Percentiles rank a stretch among this genome's conserved stretches.
Conservation (phyloP, 139 green algal species). For the Gonium pectorale region DNA sequence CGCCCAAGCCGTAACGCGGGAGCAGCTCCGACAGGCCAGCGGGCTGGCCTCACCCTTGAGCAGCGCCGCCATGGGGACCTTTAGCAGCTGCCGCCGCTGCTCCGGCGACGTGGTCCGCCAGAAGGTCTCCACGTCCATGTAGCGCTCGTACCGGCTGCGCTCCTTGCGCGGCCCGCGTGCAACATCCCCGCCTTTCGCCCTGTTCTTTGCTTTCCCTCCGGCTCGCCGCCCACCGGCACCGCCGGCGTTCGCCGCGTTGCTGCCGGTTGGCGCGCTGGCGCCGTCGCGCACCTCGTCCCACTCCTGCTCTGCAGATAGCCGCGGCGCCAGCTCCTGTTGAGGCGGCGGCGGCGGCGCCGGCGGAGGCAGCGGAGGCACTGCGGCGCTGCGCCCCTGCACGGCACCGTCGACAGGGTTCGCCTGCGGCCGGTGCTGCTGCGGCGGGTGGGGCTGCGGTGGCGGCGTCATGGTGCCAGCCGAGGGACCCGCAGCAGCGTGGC, state of each 20-base stretch:
- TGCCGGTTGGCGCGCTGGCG: background rate
- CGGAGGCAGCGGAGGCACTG: background rate
- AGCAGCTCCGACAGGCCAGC: background rate
- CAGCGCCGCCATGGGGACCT: constrained; percentile 64
- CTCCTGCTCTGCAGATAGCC: constrained; percentile 64
- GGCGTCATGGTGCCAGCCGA: constrained; percentile 8
- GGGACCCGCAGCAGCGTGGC: background rate
- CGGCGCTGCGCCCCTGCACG: background rate
- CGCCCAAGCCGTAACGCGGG: no score
- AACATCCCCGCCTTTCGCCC: constrained; percentile 29
- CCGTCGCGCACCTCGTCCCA: constrained; percentile 54
- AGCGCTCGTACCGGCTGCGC: constrained; percentile 56
- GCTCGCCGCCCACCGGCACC: background rate
- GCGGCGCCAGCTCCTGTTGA: constrained; percentile 23
- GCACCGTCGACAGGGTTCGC: background rate
- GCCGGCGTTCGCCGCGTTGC: background rate
- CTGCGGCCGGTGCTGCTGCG: constrained; percentile 7
- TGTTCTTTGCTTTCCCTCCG: constrained; percentile 40
- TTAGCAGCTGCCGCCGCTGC: constrained; percentile 66
- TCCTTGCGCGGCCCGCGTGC: constrained; percentile 23
- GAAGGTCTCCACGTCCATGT: constrained; percentile 63
- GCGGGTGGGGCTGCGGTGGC: constrained; percentile 31
- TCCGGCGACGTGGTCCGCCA: constrained; percentile 61
- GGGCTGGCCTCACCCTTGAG: constrained; percentile 56
- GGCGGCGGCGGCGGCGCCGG: background rate